Evolutionary conservation across 1,139 yeast species (phyloP).

Genomic region (Yamadazyma jaroonii): DNA sequence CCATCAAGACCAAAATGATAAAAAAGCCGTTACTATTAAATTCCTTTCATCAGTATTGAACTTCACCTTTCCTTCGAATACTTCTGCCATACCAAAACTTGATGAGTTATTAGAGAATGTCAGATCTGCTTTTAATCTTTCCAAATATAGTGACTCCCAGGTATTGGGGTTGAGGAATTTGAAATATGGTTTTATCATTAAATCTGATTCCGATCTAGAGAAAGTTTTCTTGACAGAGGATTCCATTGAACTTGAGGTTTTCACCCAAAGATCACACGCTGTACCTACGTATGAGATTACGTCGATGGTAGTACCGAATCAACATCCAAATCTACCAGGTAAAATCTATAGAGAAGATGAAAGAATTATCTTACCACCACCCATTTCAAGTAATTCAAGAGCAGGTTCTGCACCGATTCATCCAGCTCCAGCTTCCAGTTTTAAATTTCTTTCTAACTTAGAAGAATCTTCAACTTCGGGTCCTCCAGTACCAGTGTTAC

Average conservation of each 20-base stretch:
- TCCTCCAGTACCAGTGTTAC: slow-evolving; percentile 29
- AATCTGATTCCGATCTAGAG: slow-evolving; percentile 35
- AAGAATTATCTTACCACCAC: slow-evolving; percentile 33
- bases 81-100: slow-evolving; percentile 67
- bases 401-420: slow-evolving; percentile 11
- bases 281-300: slow-evolving; percentile 38
- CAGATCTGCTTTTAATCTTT: slow-evolving; percentile 58
- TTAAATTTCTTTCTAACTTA: slow-evolving; percentile 24
- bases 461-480: slow-evolving; percentile 23
- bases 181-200: slow-evolving; percentile 23
- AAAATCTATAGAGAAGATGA: slow-evolving; percentile 16
- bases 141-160: slow-evolving; percentile 17
- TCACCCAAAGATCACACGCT: slow-evolving; percentile 29
- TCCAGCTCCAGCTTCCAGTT: slow-evolving; percentile 8
- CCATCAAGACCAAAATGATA: background rate
- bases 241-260: slow-evolving; percentile 34
- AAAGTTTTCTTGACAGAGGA: slow-evolving; percentile 28
- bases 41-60: slow-evolving; percentile 46
- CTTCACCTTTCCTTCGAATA: slow-evolving; percentile 56
- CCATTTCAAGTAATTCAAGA: slow-evolving; percentile 17
- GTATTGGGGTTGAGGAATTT: slow-evolving; percentile 21
- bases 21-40: slow-evolving; percentile 32
- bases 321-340: background rate
- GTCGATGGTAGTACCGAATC: slow-evolving; percentile 25
- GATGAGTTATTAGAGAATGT: slow-evolving; percentile 70